phyloP scores from a whole-genome alignment of 345 rosid species.

The Brassica cretica region DNA sequence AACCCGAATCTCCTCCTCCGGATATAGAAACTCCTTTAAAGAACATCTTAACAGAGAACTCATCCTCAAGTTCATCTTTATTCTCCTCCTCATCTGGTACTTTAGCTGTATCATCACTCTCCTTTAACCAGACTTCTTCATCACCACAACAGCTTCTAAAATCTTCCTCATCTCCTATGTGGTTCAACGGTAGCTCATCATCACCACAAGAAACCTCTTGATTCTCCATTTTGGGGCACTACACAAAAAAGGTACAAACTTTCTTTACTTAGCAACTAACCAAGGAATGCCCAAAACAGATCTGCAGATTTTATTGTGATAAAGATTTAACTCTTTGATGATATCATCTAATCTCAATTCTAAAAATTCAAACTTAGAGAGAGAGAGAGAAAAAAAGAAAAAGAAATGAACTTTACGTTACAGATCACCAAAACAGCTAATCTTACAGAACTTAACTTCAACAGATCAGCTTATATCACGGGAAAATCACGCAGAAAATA shows the following conservation, averaged over 20 bases:
- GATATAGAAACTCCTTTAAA: constrained; percentile 79
- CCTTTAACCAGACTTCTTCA: constrained; percentile 80
- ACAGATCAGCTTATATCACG: constrained; percentile 45
- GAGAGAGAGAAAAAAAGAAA: not conserved
- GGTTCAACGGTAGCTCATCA: constrained; percentile 39
- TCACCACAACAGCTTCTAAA: constrained; percentile 94
- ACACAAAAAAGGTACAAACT: constrained; percentile 30
- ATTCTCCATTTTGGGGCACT: constrained; percentile 51
- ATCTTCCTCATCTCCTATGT: constrained; percentile 80
- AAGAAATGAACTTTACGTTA: constrained; percentile 16
- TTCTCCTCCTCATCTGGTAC: constrained; percentile 43
- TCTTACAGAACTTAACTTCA: constrained; percentile 30
- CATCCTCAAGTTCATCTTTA: constrained; percentile 51
- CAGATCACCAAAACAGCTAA: constrained; percentile 27
- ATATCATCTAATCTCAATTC: constrained; percentile 16
- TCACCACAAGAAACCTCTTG: constrained; percentile 36
- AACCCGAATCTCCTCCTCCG: constrained; percentile 52
- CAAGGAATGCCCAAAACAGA: constrained; percentile 27
- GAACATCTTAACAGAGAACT: constrained; percentile 80
- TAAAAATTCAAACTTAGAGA: constrained; percentile 25
- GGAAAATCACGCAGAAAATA: constrained; percentile 15
- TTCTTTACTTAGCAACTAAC: constrained; percentile 30
- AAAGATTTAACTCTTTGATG: constrained; percentile 15
- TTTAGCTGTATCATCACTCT: constrained; percentile 54
- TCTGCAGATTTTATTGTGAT: constrained; percentile 24